Conservation (phyloP, 495 filamentous ascomycete species). For the Tetracladium marchalianum region DNA sequence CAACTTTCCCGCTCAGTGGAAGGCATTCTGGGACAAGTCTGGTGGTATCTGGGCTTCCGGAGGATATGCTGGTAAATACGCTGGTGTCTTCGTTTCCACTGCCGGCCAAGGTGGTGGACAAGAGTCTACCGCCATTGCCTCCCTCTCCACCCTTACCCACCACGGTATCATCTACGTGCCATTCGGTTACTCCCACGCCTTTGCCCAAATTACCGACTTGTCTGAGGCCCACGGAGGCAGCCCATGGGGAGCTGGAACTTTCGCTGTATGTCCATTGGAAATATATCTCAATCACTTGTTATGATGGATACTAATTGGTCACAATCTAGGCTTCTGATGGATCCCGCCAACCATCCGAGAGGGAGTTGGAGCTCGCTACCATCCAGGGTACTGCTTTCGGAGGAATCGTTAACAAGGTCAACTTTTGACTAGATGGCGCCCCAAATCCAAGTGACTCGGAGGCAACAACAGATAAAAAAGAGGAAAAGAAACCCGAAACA, state of each 20-base stretch:
- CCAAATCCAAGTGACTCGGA: background rate
- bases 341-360: conserved; percentile 62
- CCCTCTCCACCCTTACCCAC: conserved; percentile 82
- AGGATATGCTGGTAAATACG: conserved; percentile 82
- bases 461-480: conserved; percentile 18
- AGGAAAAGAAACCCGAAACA: conserved; percentile 19
- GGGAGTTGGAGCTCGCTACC: conserved; percentile 69
- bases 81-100: conserved; percentile 83
- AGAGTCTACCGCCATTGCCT: conserved; percentile 73
- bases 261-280: conserved; percentile 42
- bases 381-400: conserved; percentile 85
- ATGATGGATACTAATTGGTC: conserved; percentile 12
- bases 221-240: conserved; percentile 73
- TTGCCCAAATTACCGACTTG: conserved; percentile 56
- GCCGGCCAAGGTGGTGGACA: conserved; percentile 81
- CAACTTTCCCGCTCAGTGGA: conserved; percentile 97
- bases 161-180: conserved; percentile 96
- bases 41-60: conserved; percentile 46
- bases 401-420: conserved; percentile 60
- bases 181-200: conserved; percentile 80
- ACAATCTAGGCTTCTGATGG: conserved; percentile 51
- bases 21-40: conserved; percentile 32
- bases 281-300: background rate
- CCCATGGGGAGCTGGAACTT: conserved; percentile 93
- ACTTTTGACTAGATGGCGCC: conserved; percentile 72